Conservation (phyloP, 768 basidiomycete species). For the Phaeolepiota aurea region DNA sequence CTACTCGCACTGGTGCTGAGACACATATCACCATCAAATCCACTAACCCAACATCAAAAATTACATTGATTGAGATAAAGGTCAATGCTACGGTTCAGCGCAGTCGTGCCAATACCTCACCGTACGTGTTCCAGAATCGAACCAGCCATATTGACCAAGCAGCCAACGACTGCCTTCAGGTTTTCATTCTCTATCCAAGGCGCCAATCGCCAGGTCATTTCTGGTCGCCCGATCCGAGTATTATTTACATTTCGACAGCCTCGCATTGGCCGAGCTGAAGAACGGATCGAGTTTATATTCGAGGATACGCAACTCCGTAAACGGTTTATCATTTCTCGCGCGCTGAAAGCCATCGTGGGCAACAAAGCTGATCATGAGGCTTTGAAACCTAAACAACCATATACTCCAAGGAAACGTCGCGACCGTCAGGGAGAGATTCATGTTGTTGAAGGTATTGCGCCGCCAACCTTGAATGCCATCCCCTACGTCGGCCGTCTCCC, state of each 20-base stretch:
- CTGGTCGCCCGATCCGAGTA: slow-evolving; percentile 17
- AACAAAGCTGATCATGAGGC: slow-evolving; percentile 33
- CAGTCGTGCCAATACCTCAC: too few relatives aligned
- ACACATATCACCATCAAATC: slow-evolving; percentile 16
- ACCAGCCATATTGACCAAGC: too few relatives aligned
- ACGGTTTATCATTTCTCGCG: slow-evolving; percentile 40
- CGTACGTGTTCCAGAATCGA: too few relatives aligned
- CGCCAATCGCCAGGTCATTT: slow-evolving; percentile 13
- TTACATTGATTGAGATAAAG: slow-evolving; percentile 15
- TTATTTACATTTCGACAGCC: slow-evolving; percentile 22
- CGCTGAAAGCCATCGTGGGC: slow-evolving; percentile 36
- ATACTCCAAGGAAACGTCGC: slow-evolving; percentile 28
- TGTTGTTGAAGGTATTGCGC: slow-evolving; percentile 32
- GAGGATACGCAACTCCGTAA: slow-evolving; percentile 33
- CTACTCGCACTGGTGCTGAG: slow-evolving; percentile 16
- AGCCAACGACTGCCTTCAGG: too few relatives aligned
- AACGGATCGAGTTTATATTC: slow-evolving; percentile 45
- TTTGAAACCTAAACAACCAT: slow-evolving; percentile 37
- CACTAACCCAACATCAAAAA: slow-evolving; percentile 19
- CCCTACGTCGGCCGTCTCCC: slow-evolving; percentile 34
- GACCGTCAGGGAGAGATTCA: slow-evolving; percentile 21
- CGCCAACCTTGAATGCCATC: slow-evolving; percentile 31
- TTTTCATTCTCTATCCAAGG: slow-evolving; percentile 15
- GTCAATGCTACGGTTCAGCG: slow-evolving; percentile 24
- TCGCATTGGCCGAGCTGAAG: slow-evolving; percentile 40